Base-by-base conservation (phyloP, 208 protist genomes). In the Trypanosoma rangeli region DNA sequence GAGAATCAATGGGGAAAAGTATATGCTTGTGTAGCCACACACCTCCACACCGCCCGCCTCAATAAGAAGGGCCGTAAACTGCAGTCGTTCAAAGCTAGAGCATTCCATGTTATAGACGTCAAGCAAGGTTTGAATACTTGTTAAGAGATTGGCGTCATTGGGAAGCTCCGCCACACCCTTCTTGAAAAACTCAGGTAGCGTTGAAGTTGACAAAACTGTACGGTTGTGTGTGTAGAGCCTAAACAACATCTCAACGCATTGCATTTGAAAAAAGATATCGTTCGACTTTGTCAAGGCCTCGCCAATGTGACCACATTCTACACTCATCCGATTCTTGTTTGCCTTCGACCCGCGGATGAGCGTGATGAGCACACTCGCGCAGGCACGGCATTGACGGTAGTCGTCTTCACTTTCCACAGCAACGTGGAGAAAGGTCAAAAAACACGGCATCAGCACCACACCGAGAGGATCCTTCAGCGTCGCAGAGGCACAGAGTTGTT, bases 221-320 rank as follows among this genome's bases (percentile, higher is more conserved):
- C 53, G 66, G 18, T 80, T 81, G 70, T 93, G 80, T 44, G 82
- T 82, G 70, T 93, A 84, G 42, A 96, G 68, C 1, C 90, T 84
- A 67, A 89, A 94, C 13, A 96, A 64, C 35, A 96, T 78, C 70
- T 96, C 87, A 42, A 86, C 79, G 63, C 90, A 96, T 74, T 96
- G 90, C 87, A 96, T 92, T 67, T 89, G 86, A 57, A 93, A 91
- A 63, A 91, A 96, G n/a, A 94, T 84, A 61, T 96, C 90, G 20
- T 55, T 73, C 12, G 90, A 84, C 33, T 61, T 44, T 50, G 82
- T 73, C 9, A 96, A 62, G n/a, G 71, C 71, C 18, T 60, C 76
- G 12, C 74, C 83, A 52, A 96, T 78, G 13, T 57, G 60, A 16
- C 67, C 74, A 67, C 84, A 89, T 53, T 80, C 75, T 22, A 76